Evolutionary conservation across 257 asterid species (phyloP).

Genomic region (Paulownia fortunei): DNA sequence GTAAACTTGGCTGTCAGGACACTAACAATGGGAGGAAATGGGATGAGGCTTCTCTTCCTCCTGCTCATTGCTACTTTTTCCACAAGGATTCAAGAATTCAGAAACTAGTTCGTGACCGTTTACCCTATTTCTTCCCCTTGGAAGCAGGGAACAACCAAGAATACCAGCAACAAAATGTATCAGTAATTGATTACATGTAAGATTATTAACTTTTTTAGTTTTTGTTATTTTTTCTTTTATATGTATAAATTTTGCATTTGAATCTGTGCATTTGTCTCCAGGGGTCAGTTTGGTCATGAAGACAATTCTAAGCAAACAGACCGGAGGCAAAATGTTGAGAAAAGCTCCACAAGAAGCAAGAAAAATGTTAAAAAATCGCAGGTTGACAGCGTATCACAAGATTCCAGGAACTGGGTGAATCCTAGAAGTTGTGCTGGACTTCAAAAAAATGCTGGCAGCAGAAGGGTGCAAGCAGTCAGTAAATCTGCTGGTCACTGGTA

Average conservation of each 20-base stretch:
- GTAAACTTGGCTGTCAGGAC: conserved; percentile 33
- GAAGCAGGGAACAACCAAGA: conserved; percentile 57
- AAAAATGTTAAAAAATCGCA: conserved; percentile 46
- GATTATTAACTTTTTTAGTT: neutral
- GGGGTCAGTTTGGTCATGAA: conserved; percentile 74
- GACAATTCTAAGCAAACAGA: conserved; percentile 46
- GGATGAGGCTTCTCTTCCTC: conserved; percentile 46
- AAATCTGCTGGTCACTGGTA: conserved; percentile 84
- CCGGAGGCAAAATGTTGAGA: conserved; percentile 31
- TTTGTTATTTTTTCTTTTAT: neutral
- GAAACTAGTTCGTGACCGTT: conserved; percentile 73
- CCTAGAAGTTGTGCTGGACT: conserved; percentile 57
- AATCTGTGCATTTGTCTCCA: conserved; percentile 36
- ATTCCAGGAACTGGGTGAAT: conserved; percentile 66
- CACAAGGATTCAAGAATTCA: conserved; percentile 79
- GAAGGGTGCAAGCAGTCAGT: conserved; percentile 78
- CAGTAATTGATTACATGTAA: conserved; percentile 83
- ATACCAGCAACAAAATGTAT: conserved; percentile 43
- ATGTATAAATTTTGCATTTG: conserved; percentile 7
- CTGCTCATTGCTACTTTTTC: conserved; percentile 75
- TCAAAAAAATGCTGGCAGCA: conserved; percentile 75
- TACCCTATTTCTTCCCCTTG: conserved; percentile 84
- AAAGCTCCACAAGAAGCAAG: conserved; percentile 54
- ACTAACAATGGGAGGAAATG: conserved; percentile 33
- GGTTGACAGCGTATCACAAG: conserved; percentile 47